Percentiles rank a stretch among this genome's conserved stretches.
phyloP scores from a whole-genome alignment of 139 green algal genomes.

The Haematococcus sp. region DNA sequence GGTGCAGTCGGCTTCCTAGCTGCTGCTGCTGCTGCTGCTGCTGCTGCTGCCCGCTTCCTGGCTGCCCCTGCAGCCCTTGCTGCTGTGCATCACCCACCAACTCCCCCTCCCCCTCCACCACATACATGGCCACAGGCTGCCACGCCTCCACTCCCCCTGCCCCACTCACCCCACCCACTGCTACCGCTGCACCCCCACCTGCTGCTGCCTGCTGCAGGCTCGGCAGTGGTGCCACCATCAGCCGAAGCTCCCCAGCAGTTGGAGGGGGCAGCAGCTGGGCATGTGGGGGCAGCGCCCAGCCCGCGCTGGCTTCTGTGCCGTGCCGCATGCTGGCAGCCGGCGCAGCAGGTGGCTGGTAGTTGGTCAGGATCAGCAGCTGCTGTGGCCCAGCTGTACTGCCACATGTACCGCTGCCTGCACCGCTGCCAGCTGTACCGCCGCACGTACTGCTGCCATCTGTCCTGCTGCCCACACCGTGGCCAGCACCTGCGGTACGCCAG shows the following conservation, averaged over 20 bases:
- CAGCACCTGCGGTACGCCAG: not conserved
- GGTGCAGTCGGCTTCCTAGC: not conserved
- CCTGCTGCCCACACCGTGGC: conserved; percentile 13
- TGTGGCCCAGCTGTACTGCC: conserved; percentile 36
- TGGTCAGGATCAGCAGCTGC: conserved; percentile 41
- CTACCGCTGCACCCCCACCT: not conserved
- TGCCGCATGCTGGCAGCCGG: not conserved
- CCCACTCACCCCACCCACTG: not conserved
- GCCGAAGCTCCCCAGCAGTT: not conserved
- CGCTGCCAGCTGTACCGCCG: not conserved
- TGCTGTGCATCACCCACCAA: too few relatives aligned
- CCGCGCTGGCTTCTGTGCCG: too few relatives aligned
- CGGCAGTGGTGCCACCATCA: conserved; percentile 3
- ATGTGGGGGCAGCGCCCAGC: too few relatives aligned
- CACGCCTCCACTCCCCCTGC: not conserved
- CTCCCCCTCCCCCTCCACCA: too few relatives aligned
- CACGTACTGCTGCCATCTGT: conserved; percentile 56
- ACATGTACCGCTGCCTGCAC: conserved; percentile 51
- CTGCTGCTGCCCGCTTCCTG: not conserved
- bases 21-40: conserved; percentile 2
- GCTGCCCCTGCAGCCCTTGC: too few relatives aligned
- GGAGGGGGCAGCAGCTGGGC: not conserved
- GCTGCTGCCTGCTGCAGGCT: not conserved
- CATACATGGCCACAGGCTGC: too few relatives aligned
- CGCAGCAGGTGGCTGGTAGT: conserved; percentile 8